Evolutionary conservation across 2,329 filamentous ascomycete species (phyloP).

Genomic region (Emericellopsis atlantica): DNA sequence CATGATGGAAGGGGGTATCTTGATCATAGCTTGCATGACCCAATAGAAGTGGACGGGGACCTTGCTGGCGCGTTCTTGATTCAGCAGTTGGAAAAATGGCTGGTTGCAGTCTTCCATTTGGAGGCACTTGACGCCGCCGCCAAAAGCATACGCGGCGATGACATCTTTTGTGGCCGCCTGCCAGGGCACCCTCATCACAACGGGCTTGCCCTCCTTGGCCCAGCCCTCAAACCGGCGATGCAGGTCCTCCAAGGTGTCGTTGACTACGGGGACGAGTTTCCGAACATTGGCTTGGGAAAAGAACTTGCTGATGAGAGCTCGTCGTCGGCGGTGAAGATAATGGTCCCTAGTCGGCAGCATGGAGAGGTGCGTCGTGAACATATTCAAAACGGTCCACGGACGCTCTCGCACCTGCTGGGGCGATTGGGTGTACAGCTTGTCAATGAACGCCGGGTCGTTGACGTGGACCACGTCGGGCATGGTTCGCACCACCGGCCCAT

Average conservation of each 20-base stretch:
- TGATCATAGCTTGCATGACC: slow-evolving; percentile 4
- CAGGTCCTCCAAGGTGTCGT: slow-evolving; percentile 4
- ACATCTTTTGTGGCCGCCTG: slow-evolving; percentile 8
- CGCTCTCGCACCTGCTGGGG: slow-evolving; percentile 5
- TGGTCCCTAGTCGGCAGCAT: slow-evolving; percentile 10
- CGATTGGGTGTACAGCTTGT: slow-evolving; percentile 6
- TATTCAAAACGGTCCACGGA: slow-evolving; percentile 2
- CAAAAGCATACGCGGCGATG: slow-evolving; percentile 8
- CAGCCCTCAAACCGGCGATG: slow-evolving; percentile 4
- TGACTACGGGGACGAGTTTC: slow-evolving; percentile 6
- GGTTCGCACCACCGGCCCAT: slow-evolving; percentile 13
- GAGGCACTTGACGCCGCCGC: slow-evolving; percentile 11
- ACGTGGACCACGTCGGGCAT: slow-evolving; percentile 9
- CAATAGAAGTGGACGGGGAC: slow-evolving; percentile 10
- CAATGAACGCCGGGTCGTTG: slow-evolving; percentile 9
- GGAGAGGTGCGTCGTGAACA: slow-evolving; percentile 2
- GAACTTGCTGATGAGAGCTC: slow-evolving; percentile 9
- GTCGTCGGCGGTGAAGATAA: slow-evolving; percentile 9
- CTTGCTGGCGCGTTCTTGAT: slow-evolving; percentile 6
- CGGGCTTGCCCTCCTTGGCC: slow-evolving; percentile 1
- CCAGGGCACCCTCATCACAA: slow-evolving; percentile 3
- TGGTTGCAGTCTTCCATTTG: slow-evolving; percentile 15
- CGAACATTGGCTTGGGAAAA: slow-evolving; percentile 11
- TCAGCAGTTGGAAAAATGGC: slow-evolving; percentile 11
- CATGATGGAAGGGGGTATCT: slow-evolving; percentile 1